Base-by-base conservation (phyloP, 2,329 filamentous ascomycete species). In the Tricladium varicosporioides region DNA sequence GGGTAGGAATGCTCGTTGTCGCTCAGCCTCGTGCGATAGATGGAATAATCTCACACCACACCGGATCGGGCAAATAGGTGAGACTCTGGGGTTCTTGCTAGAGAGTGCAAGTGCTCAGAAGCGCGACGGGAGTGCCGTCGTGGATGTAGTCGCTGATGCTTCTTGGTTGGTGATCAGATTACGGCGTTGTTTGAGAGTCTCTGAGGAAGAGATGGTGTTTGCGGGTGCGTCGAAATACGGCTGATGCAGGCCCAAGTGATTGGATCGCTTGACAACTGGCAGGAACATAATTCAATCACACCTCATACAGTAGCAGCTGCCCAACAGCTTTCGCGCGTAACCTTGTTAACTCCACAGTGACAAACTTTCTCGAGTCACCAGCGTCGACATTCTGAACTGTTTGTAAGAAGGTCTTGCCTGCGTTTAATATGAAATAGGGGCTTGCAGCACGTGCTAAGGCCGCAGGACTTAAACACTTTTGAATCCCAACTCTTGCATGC, bases 111-210 rank as follows among this genome's bases (percentile, higher is more conserved):
- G n/a, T 13, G n/a, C 36, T 40, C 36, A n/a, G 36, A 11, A 2
- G n/a, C 11, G 36, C 36, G 36, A 40, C 36, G 9, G 11, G 36
- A 13, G 10, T 4, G 36, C n/a, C 4, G 36, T 40, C 36, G 36
- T 40, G 36, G 16, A 43, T 42, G 15, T n/a, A 27, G 47, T 18
- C 16, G 51, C 43, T 50, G 56, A 36, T 56, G 60, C 59, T 40
- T 56, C 56, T 42, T 54, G 42, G 31, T 64, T 61, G 55, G 62
- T 63, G 62, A 64, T 64, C 58, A 59, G 58, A 59, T 60, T 59
- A 51, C 56, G 59, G 51, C 48, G 56, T 56, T 58, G 57, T 64
- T 60, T 60, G 57, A 55, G 42, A 40, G 36, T 11, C 46, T 59
- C 49, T 44, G 53, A 54, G 48, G 52, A 55, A 55, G 54, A 56